A percentile compares a stretch with the other conserved stretches of the same genome.
These are phyloP conservation scores for Sporothrix sp. DNA, from an alignment of 2,329 filamentous ascomycete species.

Conservation along the genomic window DNA sequence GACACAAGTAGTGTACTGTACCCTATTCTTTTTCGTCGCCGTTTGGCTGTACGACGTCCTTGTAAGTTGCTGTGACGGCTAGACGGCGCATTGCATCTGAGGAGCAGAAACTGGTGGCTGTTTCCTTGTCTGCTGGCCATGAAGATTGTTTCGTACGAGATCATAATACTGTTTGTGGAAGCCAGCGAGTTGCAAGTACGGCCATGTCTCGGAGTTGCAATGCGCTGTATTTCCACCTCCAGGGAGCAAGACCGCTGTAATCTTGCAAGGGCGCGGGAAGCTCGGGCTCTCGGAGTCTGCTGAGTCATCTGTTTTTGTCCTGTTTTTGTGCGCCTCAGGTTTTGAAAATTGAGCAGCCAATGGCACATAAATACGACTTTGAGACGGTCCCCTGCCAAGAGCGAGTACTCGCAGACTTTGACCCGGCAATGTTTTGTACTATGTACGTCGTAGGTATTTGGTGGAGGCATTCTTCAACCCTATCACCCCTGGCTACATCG, in stretches of 20 bases:
- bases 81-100: too few species aligned
- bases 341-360: too few species aligned
- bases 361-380: too few species aligned
- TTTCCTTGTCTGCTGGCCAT: neutral
- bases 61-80: too few species aligned
- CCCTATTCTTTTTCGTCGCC: constrained; percentile 8
- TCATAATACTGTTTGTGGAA: too few species aligned
- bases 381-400: constrained; percentile 1
- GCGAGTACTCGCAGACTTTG: too few species aligned
- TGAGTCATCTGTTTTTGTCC: neutral
- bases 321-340: neutral
- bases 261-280: neutral
- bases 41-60: neutral
- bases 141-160: neutral
- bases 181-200: neutral
- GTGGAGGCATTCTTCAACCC: too few species aligned
- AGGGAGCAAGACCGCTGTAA: too few species aligned
- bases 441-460: too few species aligned
- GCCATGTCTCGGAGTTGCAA: neutral
- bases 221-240: neutral
- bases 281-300: constrained; percentile 7
- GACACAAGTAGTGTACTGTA: neutral
- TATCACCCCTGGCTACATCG: too few species aligned
- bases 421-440: too few species aligned
- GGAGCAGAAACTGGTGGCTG: neutral